Evolutionary conservation across 2,329 filamentous ascomycete species (phyloP).

Genomic region (Penicillium glabrum): DNA sequence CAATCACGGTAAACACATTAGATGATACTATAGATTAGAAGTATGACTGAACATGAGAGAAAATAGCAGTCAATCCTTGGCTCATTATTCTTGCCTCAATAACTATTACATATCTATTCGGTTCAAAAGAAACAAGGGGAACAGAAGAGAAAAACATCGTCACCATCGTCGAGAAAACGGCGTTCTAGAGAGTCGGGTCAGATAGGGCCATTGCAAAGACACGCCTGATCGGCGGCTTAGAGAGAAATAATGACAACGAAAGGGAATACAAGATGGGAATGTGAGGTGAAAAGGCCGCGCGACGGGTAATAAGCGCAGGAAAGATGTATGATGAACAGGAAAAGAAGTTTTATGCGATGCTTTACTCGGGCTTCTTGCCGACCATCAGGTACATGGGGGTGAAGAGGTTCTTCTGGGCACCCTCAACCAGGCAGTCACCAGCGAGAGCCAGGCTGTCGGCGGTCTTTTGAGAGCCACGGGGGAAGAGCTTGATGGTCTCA

Average conservation of each 20-base stretch:
- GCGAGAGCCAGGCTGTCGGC: constrained; percentile 81
- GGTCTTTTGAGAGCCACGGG: constrained; percentile 88
- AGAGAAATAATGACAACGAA: constrained; percentile 10
- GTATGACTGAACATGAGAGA: background rate
- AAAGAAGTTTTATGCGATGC: constrained; percentile 6
- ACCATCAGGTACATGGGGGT: constrained; percentile 99
- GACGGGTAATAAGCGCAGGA: constrained; percentile 5
- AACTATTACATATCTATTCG: constrained; percentile 28
- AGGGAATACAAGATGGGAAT: constrained; percentile 8
- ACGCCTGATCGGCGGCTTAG: background rate
- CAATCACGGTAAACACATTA: background rate
- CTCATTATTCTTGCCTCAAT: constrained; percentile 29
- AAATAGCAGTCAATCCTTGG: constrained; percentile 13
- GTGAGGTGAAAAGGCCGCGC: constrained; percentile 12
- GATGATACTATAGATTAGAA: background rate
- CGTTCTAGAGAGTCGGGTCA: constrained; percentile 5
- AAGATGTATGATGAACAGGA: constrained; percentile 1
- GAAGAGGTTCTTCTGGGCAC: constrained; percentile 87
- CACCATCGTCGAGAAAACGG: constrained; percentile 11
- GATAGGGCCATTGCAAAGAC: constrained; percentile 5
- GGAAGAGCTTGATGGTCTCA: constrained; percentile 73
- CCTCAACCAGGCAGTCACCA: constrained; percentile 81
- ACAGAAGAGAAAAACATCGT: constrained; percentile 16
- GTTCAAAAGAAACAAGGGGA: constrained; percentile 17
- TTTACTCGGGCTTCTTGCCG: constrained; percentile 71